A percentile compares a stretch with the other conserved stretches of the same genome.
These are phyloP conservation scores for Phellinidium pouzarii DNA, from an alignment of 1,284 basidiomycete genomes.

Conservation along the genomic window DNA sequence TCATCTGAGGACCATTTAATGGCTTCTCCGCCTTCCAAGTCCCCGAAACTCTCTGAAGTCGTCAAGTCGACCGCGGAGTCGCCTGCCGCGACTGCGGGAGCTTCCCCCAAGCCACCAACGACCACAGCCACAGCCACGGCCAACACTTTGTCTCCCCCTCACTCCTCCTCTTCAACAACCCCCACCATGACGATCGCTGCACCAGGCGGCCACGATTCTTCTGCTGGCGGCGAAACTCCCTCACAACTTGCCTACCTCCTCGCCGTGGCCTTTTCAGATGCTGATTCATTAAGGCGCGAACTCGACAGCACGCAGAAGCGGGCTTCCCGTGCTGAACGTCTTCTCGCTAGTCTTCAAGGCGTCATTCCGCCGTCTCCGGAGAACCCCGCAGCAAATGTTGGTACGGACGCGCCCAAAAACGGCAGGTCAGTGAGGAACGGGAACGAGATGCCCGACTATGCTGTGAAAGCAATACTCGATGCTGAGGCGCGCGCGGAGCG, in stretches of 20 bases:
- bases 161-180: no score
- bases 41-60: neutral
- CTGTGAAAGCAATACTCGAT: constrained; percentile 35
- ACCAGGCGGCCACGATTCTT: neutral
- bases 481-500: constrained; percentile 42
- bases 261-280: constrained; percentile 12
- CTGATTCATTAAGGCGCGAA: constrained; percentile 12
- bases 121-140: neutral
- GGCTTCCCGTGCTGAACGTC: constrained; percentile 48
- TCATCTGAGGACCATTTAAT: no score
- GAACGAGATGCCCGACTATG: constrained; percentile 24
- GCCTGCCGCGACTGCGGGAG: neutral
- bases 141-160: no score
- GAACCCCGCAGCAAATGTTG: constrained; percentile 21
- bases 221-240: neutral
- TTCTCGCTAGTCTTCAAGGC: constrained; percentile 32
- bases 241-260: constrained; percentile 18
- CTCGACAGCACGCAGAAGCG: constrained; percentile 26
- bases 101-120: neutral
- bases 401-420: constrained; percentile 19
- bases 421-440: constrained; percentile 1
- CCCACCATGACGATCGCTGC: no score
- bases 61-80: neutral
- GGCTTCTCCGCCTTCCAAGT: neutral
- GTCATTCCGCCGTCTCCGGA: constrained; percentile 21